Base-by-base conservation (phyloP, 495 filamentous ascomycete genomes). In the Hypoxylon rickii region DNA sequence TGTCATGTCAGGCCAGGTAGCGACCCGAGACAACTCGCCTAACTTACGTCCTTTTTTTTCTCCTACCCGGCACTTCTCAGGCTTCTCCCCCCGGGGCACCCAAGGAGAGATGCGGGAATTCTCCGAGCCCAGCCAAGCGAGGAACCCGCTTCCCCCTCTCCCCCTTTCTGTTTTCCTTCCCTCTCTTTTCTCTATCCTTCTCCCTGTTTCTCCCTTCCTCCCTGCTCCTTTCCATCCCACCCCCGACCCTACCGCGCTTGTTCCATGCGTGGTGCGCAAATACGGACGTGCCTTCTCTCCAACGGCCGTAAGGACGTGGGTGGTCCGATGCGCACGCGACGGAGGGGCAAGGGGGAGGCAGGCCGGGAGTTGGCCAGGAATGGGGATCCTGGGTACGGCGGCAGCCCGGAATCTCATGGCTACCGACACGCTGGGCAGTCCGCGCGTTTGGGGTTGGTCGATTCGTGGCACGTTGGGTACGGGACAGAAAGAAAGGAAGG, bases 21-120 rank as follows among this genome's bases (percentile, higher is more conserved):
- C 19, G 38, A 53, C 53, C 65, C 65, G 65, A 68, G 65, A 68
- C 65, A 66, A 53, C 63, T 68, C 65, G 65, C 63, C 55, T 68
- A 68, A 61, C 55, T 48, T 24, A 38, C n/a, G n/a, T n/a, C n/a
- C 31, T 37, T 47, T 53, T 40, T 55, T 56, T 57, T 52, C 50
- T 55, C 55, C 58, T 61, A 54, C 47, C 51, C 58, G 65, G 51
- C 58, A 59, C 49, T 33, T 44, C 31, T 31, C 49, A 49, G 45
- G 29, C 10, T 29, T 29, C 4, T 4, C 10, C 10, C 10, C 10
- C 4, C 4, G 24, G 24, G 24, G n/a, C n/a, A n/a, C n/a, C n/a
- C n/a, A 13, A 18, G 18, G 34, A 18, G 34, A 16, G 15, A 38
- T 2, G 34, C 4, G 13, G 34, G 13, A n/a, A 55, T 38, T 52